Evolutionary conservation across 2,329 filamentous ascomycete species (phyloP), one percentile per base, ranked within the genome.

Genomic region (Hirsutella rhossiliensis): DNA sequence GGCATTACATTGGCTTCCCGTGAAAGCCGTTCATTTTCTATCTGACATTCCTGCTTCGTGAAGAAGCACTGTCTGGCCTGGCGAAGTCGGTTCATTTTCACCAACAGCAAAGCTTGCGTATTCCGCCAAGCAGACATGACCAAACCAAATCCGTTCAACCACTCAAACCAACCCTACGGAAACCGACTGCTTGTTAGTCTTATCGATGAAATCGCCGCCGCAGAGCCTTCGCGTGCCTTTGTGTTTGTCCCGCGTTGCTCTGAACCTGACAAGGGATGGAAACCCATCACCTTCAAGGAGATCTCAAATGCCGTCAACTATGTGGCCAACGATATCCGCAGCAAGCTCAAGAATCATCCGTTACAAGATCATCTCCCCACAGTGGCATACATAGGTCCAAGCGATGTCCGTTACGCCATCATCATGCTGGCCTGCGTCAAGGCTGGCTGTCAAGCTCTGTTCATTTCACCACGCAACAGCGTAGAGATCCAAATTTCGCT

Each of bases 311-410:
- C 59, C 8, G 50, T 64, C n/a, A 55, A 63, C 46, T 51, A 58
- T 3, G 49, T 48, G 11, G 50, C 54, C 1, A 59, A 59, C 20
- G 54, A 63, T 45, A 52, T 68, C 38, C 56, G 2, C 68, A 72
- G 46, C 43, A 69, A 13, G 59, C 15, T 43, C 51, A 28, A 50
- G 41, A 4, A 46, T 65, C 18, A 31, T 19, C 23, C 41, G 27
- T n/a, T n/a, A n/a, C 51, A 48, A 8, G 43, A 48, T 15, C 42
- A 48, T 17, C 63, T 63, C 43, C 57, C 60, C 3, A 64, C 64
- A 0, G 40, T 66, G 4, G 48, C 55, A 2, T 66, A 64, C 46
- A 47, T 63, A 19, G 60, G 60, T 28, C 53, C 42, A 8, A 46
- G 39, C 37, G 49, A 51, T 38, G 31, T 47, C 15, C 45, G 49